Evolutionary conservation across 2,329 filamentous ascomycete species (phyloP).

Genomic region (Aaosphaeria arxii): DNA sequence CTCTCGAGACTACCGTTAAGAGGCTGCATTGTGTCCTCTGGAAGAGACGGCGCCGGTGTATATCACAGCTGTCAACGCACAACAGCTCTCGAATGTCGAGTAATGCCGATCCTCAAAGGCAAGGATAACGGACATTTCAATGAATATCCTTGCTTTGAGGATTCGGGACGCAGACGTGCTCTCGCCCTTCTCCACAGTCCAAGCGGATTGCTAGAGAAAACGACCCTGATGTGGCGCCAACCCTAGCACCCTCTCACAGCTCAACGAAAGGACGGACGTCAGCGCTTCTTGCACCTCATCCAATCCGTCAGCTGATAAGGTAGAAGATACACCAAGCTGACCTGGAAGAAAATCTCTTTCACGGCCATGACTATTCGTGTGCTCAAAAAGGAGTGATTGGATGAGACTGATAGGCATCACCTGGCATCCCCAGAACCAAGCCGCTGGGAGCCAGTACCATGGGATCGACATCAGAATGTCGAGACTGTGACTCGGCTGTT

Average conservation of each 20-base stretch:
- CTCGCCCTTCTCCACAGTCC: slow-evolving; percentile 14
- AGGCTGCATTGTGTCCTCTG: too few species aligned
- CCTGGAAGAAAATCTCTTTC: neutral
- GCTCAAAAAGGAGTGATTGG: slow-evolving; percentile 8
- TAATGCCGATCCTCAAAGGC: slow-evolving; percentile 10
- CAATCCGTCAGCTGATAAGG: slow-evolving; percentile 12
- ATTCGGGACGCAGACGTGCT: slow-evolving; percentile 6
- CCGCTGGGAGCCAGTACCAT: slow-evolving; percentile 18
- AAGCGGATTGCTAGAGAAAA: slow-evolving; percentile 15
- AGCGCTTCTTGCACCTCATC: slow-evolving; percentile 4
- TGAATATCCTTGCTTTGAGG: slow-evolving; percentile 14
- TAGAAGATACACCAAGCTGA: too few species aligned
- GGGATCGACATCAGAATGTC: slow-evolving; percentile 18
- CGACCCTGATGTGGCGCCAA: slow-evolving; percentile 12
- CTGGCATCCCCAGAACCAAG: slow-evolving; percentile 28
- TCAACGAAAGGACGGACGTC: neutral
- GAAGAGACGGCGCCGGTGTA: too few species aligned
- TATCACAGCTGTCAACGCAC: too few species aligned
- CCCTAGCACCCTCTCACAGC: slow-evolving; percentile 6
- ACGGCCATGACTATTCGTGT: neutral
- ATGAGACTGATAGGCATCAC: slow-evolving; percentile 24
- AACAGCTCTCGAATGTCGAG: slow-evolving; percentile 1
- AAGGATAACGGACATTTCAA: slow-evolving; percentile 17
- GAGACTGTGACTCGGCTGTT: slow-evolving; percentile 15
- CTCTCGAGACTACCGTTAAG: too few species aligned